Evolutionary conservation across 345 rosid genomes (phyloP), one percentile per base, ranked within the genome.

Genomic region (Populus pruinosa): DNA sequence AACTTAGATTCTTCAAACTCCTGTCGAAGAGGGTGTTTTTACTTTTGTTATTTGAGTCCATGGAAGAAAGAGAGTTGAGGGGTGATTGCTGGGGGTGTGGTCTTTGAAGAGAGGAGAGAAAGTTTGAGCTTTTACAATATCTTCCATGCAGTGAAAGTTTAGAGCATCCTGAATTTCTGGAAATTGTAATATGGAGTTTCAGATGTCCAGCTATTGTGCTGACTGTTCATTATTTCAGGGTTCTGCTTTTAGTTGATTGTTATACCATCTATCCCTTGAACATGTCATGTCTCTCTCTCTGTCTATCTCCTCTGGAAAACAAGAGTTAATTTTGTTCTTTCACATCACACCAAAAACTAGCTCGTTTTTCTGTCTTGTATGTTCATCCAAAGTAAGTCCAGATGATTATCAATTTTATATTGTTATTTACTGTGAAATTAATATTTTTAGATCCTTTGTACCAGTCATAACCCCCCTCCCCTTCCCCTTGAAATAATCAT

Each of bases 401-500:
- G 5, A 39, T 73, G 36, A 2, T 50, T 39, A 39, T 23, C 9
- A 16, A 62, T 14, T 29, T 62, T 38, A 21, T 33, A 5, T 55
- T 71, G 50, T 14, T 47, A 13, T 47, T 43, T 53, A 31, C 25
- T 33, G 39, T 18, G 23, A 73, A n/a, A 23, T 7, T 25, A 38
- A 23, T 36, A 61, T 25, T 61, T 53, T 55, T 73, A 25, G 29
- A 39, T 50, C 66, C n/a, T 33, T 76, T 8, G 18, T 49, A 11
- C 27, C 27, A 50, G 39, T 25, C 23, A 27, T 31, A 21, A 43
- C 21, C 59, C 23, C 69, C 65, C 8, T 67, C 10, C 43, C 33
- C 77, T 69, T 20, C 75, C 64, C 67, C 21, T 69, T 64, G 75
- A 67, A 67, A 70, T 70, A 17, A n/a, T 78, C 39, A 17, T 78